phyloP scores from a whole-genome alignment of 176 grass and related monocot species.

The Typha latifolia region DNA sequence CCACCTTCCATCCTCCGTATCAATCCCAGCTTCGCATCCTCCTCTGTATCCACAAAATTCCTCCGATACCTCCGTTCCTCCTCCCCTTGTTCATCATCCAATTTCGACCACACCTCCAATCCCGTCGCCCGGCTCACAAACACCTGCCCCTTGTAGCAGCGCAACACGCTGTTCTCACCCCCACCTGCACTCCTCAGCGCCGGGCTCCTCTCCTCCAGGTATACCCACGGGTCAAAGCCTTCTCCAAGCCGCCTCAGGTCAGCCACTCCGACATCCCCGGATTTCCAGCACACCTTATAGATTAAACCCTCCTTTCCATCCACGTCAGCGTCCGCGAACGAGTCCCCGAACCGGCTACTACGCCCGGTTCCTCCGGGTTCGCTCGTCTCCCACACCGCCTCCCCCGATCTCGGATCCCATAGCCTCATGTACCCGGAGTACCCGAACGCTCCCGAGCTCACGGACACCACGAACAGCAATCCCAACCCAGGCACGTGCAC shows the following conservation, averaged over 20 bases:
- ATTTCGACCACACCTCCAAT: slow-evolving; percentile 81
- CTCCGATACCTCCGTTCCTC: slow-evolving; percentile 31
- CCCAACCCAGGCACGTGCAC: slow-evolving; percentile 55
- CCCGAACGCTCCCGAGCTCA: slow-evolving; percentile 73
- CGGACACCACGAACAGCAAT: slow-evolving; percentile 50
- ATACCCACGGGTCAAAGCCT: slow-evolving; percentile 65
- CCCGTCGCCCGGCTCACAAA: slow-evolving; percentile 65
- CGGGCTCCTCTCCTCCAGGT: slow-evolving; percentile 29
- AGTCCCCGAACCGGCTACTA: slow-evolving; percentile 67
- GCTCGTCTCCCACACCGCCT: slow-evolving; percentile 79
- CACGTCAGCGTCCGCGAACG: slow-evolving; percentile 67
- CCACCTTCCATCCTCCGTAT: slow-evolving; percentile 62
- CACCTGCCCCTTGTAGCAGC: slow-evolving; percentile 64
- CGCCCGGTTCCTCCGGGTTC: slow-evolving; percentile 68
- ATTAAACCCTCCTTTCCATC: slow-evolving; percentile 44
- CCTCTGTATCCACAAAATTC: slow-evolving; percentile 55
- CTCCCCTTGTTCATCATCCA: slow-evolving; percentile 26
- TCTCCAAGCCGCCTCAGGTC: slow-evolving; percentile 63
- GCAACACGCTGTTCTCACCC: slow-evolving; percentile 52
- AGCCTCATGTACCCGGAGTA: slow-evolving; percentile 90
- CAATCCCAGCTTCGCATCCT: slow-evolving; percentile 48
- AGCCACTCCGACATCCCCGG: slow-evolving; percentile 64
- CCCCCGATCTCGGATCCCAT: slow-evolving; percentile 66
- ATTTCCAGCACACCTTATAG: slow-evolving; percentile 84
- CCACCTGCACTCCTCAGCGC: slow-evolving; percentile 40